Evolutionary conservation across 2,329 filamentous ascomycete genomes (phyloP), one percentile per base, ranked within the genome.

Genomic region (Fusarium fujikuroi): DNA sequence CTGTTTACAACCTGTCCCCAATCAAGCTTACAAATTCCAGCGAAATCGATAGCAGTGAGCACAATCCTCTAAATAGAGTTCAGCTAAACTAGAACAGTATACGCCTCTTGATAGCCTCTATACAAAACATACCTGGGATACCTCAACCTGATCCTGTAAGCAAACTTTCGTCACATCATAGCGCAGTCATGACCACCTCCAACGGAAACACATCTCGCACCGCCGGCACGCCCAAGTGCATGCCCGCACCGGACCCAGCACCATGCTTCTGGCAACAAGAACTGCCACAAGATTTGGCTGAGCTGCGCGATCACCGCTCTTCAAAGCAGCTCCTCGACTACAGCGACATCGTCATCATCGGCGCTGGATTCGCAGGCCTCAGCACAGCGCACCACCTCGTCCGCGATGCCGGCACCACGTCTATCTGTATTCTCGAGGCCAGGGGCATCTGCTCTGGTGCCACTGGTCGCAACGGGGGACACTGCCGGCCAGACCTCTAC

Each of bases 341-440:
- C 19, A 56, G 49, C 30, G 61, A 63, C 23, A 42, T 63, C 2
- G 43, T 60, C 6, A 60, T 63, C 43, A 50, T 63, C 23, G 61
- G 61, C 1, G 56, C 30, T n/a, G 61, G 61, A 11, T 60, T 49
- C 3, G 56, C 61, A 36, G 61, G 61, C 2, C 43, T 63, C 21
- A 40, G 61, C 21, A 42, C 61, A 21, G 61, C 61, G 4, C 54
- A 63, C 2, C 43, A 60, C 19, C 54, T 63, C 4, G 43, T 60
- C 7, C 43, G 56, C 12, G 56, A 50, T 43, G 36, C 37, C 3
- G 43, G 28, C 1, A 16, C 16, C 12, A 49, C 14, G 12, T 60
- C 56, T 12, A 7, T 60, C 21, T 49, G 28, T 4, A 60, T 63
- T 4, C 61, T 63, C 5, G 61, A 63, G 37, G 61, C 61, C 5